Base-by-base conservation (phyloP, 495 filamentous ascomycete genomes). In the Aspergillus carlsbadensis region DNA sequence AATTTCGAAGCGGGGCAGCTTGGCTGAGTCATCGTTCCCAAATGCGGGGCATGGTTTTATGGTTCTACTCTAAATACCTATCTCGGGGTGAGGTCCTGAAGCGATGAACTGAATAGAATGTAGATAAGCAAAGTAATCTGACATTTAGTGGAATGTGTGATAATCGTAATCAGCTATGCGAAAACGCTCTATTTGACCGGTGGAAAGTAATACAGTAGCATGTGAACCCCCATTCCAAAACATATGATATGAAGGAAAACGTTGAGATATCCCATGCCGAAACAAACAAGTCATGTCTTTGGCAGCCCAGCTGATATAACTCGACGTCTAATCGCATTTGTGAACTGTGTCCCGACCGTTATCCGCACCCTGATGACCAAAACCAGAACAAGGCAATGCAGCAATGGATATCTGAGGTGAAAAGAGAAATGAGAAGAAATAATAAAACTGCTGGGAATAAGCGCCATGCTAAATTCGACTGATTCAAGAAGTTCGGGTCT, bases 391-490 rank as follows among this genome's bases (percentile, higher is more conserved):
- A 47, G 46, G 56, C 56, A 58, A 65, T 63, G 66, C 64, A 44
- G 44, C 53, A 63, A 56, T 65, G 67, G 68, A 73, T 71, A 74
- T 76, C 67, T 64, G 48, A 55, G 6, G 36, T 14, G 39, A 40
- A 60, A 50, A 47, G 29, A 37, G 37, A 54, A 49, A 56, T 52
- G 18, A 54, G 60, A 67, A 64, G 56, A 57, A 59, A 55, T 70
- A 62, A 61, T 70, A 62, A 70, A 51, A 51, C 60, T 65, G 64
- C 56, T 63, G 64, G 66, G 57, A 61, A 68, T 54, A 65, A 65
- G 67, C 73, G 73, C 65, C 57, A 73, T 70, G 71, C 71, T 74
- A 70, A 70, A 56, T 61, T 65, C 44, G 57, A 58, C 56, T 52
- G 47, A 57, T 37, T 56, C 48, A 51, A 39, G 39, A 34, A 34